phyloP scores from a whole-genome alignment of 2,329 filamentous ascomycete species.

The Aspergillus viridinutans region DNA sequence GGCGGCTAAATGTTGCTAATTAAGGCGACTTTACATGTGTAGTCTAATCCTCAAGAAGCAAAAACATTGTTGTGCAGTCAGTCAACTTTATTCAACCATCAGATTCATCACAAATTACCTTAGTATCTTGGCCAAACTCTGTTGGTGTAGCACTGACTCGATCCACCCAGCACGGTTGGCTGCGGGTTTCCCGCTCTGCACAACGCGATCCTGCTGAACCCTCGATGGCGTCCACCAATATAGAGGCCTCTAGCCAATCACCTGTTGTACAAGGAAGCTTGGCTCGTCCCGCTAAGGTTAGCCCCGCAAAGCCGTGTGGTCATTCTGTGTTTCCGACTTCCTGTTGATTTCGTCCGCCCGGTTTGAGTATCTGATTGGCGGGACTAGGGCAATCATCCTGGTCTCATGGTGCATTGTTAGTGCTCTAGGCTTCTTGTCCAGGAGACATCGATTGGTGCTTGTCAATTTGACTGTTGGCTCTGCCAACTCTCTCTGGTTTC shows the following conservation, averaged over 20 bases:
- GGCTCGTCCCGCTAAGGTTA: constrained; percentile 18
- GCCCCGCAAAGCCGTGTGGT: constrained; percentile 1
- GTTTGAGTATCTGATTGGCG: not conserved
- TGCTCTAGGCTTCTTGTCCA: not conserved
- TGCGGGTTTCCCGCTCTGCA: constrained; percentile 20
- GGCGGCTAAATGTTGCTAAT: constrained; percentile 17
- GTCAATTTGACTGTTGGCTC: not conserved
- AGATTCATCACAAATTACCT: constrained; percentile 11
- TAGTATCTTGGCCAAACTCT: constrained; percentile 7
- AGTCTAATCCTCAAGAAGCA: not conserved
- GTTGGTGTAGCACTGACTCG: constrained; percentile 3
- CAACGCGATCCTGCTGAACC: constrained; percentile 5
- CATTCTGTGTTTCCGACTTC: not conserved
- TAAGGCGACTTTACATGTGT: not conserved
- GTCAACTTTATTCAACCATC: not conserved
- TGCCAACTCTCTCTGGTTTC: not conserved
- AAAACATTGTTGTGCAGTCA: too few species aligned
- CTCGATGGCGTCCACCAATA: not conserved
- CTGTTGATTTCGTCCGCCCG: not conserved
- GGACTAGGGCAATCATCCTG: not conserved
- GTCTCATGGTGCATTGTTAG: not conserved
- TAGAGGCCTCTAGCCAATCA: constrained; percentile 14
- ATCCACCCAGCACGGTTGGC: constrained; percentile 17
- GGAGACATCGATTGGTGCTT: not conserved
- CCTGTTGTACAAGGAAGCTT: constrained; percentile 14